Evolutionary conservation across 2,329 filamentous ascomycete genomes (phyloP).

Genomic region (Camillea tinctor): DNA sequence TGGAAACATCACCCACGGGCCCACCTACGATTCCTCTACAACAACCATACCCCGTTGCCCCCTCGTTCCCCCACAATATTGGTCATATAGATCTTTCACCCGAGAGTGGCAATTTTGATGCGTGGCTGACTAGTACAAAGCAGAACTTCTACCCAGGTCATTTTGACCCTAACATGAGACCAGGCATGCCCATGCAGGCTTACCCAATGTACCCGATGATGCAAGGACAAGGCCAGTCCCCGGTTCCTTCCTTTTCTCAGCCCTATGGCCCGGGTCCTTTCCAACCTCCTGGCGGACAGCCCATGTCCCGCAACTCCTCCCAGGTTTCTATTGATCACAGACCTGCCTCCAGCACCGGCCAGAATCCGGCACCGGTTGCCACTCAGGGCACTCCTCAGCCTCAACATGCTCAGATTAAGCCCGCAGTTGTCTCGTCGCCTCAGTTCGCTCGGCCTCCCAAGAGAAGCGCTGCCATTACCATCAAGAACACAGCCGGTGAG

Average conservation of each 20-base stretch:
- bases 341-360: constrained; percentile 64
- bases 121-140: constrained; percentile 66
- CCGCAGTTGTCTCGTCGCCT: constrained; percentile 41
- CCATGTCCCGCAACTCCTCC: constrained; percentile 83
- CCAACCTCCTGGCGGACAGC: constrained; percentile 46
- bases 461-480: constrained; percentile 75
- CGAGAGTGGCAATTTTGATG: constrained; percentile 68
- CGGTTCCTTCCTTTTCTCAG: constrained; percentile 46
- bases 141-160: constrained; percentile 63
- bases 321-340: constrained; percentile 65
- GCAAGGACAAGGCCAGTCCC: constrained; percentile 42
- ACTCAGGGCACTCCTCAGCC: constrained; percentile 61
- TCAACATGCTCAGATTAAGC: constrained; percentile 57
- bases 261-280: constrained; percentile 43
- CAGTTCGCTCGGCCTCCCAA: constrained; percentile 50
- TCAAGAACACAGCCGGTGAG: constrained; percentile 81
- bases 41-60: constrained; percentile 30
- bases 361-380: constrained; percentile 58
- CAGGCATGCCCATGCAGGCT: constrained; percentile 37
- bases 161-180: constrained; percentile 47
- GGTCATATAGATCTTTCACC: constrained; percentile 60
- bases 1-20: constrained; percentile 17
- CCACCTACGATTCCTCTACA: constrained; percentile 25
- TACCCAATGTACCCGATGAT: constrained; percentile 31
- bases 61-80: constrained; percentile 17